phyloP scores from a whole-genome alignment of 805 yeast species.

The Myxozyma vanderwaltii region DNA sequence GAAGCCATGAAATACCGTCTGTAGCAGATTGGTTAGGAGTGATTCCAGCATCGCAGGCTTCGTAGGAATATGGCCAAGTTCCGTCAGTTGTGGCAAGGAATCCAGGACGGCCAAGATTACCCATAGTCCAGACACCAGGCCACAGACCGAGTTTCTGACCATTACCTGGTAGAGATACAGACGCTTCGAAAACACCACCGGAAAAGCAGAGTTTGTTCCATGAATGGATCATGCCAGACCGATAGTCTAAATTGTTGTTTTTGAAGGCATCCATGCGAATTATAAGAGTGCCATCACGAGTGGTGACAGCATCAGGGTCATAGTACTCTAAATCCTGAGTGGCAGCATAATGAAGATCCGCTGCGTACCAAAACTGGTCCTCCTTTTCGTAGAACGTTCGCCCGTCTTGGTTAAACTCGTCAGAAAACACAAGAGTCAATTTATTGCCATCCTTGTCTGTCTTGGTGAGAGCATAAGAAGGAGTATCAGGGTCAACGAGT shows the following conservation, averaged over 20 bases:
- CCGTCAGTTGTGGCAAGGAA: slow-evolving; percentile 86
- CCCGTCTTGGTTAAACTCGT: slow-evolving; percentile 88
- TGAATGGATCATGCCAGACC: slow-evolving; percentile 88
- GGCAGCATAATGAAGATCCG: slow-evolving; percentile 80
- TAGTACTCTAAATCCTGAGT: slow-evolving; percentile 94
- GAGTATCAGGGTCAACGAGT: slow-evolving; percentile 76
- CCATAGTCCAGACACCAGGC: slow-evolving; percentile 97
- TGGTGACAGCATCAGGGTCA: slow-evolving; percentile 84
- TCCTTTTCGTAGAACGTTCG: slow-evolving; percentile 88
- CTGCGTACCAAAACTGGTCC: slow-evolving; percentile 89
- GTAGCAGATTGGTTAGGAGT: slow-evolving; percentile 89
- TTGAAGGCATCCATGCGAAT: slow-evolving; percentile 78
- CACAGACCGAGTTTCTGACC: slow-evolving; percentile 82
- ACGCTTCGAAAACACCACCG: slow-evolving; percentile 76
- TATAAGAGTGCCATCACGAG: slow-evolving; percentile 69
- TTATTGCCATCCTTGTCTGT: slow-evolving; percentile 59
- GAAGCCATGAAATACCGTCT: slow-evolving; percentile 84
- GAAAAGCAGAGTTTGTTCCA: slow-evolving; percentile 93
- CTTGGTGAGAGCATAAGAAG: slow-evolving; percentile 53
- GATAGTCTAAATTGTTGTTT: slow-evolving; percentile 76
- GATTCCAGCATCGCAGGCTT: slow-evolving; percentile 88
- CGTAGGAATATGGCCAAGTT: slow-evolving; percentile 91
- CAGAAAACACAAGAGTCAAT: slow-evolving; percentile 83
- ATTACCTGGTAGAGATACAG: slow-evolving; percentile 75
- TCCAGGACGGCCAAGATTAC: slow-evolving; percentile 91